Percentiles rank a stretch among this genome's conserved stretches.
These are phyloP conservation scores for Stentor coeruleus DNA, from an alignment of 73 alveolate genomes.

Conservation along the genomic window DNA sequence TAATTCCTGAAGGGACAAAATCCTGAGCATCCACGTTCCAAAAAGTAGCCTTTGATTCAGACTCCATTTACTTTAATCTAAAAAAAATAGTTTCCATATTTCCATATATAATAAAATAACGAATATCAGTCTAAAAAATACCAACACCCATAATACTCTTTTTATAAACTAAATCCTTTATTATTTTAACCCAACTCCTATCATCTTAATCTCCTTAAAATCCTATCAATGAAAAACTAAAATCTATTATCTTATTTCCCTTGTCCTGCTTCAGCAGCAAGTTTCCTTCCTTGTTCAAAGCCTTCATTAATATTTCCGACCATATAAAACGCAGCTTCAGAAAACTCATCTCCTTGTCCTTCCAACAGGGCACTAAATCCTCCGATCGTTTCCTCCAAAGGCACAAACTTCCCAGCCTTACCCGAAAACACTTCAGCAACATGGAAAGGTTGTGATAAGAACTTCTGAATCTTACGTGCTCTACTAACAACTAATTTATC, in stretches of 20 bases:
- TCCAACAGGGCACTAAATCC: conserved; percentile 58
- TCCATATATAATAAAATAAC: no score
- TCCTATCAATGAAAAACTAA: neutral
- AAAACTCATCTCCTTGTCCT: conserved; percentile 89
- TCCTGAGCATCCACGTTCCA: neutral
- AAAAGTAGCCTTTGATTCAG: neutral
- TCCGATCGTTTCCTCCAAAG: conserved; percentile 74
- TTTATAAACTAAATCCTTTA: no score
- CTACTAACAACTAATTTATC: conserved; percentile 91
- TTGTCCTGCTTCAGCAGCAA: conserved; percentile 62
- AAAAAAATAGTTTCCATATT: no score
- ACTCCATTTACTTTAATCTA: neutral
- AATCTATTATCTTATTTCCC: conserved; percentile 30
- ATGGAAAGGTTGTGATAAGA: conserved; percentile 82
- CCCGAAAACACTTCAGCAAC: conserved; percentile 92
- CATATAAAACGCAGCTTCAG: conserved; percentile 96
- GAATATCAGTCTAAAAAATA: no score
- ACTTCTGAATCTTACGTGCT: conserved; percentile 88
- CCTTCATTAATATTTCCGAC: conserved; percentile 87
- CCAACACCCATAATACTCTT: no score
- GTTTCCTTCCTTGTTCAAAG: conserved; percentile 66
- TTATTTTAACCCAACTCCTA: no score
- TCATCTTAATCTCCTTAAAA: no score
- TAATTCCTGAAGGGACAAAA: neutral
- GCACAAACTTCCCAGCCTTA: conserved; percentile 85